Conservation (phyloP, 495 filamentous ascomycete species). For the Hypoxylon crocopeplum region DNA sequence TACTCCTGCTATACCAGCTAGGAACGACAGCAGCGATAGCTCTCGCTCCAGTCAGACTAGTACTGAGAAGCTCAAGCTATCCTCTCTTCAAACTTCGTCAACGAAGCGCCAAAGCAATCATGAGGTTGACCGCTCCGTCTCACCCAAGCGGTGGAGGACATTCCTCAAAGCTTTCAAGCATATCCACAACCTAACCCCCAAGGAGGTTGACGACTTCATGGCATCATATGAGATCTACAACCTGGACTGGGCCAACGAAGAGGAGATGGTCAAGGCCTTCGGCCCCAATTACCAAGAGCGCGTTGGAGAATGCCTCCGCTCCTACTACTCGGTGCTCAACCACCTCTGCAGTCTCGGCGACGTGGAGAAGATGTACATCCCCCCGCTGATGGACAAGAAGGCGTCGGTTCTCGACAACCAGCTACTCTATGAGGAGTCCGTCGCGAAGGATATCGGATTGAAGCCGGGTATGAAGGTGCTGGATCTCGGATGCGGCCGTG, state of each 20-base stretch:
- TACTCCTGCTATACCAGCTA: conserved; percentile 32
- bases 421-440: conserved; percentile 65
- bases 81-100: conserved; percentile 19
- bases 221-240: conserved; percentile 71
- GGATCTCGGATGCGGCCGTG: conserved; percentile 67
- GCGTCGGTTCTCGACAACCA: conserved; percentile 60
- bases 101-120: conserved; percentile 16
- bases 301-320: conserved; percentile 64
- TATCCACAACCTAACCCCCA: conserved; percentile 61
- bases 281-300: conserved; percentile 64
- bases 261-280: conserved; percentile 62
- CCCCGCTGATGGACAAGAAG: conserved; percentile 65
- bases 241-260: conserved; percentile 67
- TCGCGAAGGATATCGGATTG: conserved; percentile 60
- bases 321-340: conserved; percentile 70
- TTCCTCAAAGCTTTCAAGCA: conserved; percentile 64
- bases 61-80: conserved; percentile 36
- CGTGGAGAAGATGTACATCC: conserved; percentile 74
- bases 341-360: conserved; percentile 71
- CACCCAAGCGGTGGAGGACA: conserved; percentile 61
- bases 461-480: conserved; percentile 59
- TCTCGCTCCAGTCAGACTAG: conserved; percentile 40
- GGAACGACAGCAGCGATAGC: conserved; percentile 43
- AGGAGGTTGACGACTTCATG: conserved; percentile 71
- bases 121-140: conserved; percentile 54